Evolutionary conservation across 495 filamentous ascomycete genomes (phyloP).

Genomic region (Aspergillus heteromorphus): DNA sequence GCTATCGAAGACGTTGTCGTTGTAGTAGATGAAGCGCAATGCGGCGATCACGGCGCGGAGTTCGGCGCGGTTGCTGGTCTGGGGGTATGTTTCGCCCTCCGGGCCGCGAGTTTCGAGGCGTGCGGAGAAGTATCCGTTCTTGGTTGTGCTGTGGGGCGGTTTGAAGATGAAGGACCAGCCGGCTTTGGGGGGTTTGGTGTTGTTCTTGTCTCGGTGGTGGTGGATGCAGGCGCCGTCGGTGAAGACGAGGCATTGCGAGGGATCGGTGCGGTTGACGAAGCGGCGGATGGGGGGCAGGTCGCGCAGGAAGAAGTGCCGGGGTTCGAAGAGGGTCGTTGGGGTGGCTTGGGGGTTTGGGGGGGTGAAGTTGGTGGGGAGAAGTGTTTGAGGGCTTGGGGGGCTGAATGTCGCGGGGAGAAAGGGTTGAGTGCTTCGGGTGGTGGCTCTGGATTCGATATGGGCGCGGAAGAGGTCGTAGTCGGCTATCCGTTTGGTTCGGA

Average conservation of each 20-base stretch:
- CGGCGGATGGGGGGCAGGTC: not conserved
- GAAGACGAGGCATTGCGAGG: not conserved
- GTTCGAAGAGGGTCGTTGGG: too few species aligned
- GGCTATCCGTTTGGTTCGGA: too few species aligned
- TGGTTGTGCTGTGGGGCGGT: not conserved
- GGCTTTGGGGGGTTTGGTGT: not conserved
- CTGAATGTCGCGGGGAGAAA: too few species aligned
- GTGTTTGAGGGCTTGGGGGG: too few species aligned
- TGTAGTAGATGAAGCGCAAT: slow-evolving; percentile 19
- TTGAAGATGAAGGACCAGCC: not conserved
- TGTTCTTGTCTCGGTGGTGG: too few species aligned
- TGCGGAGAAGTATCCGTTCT: not conserved
- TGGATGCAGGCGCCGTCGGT: not conserved
- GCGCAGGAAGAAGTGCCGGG: not conserved
- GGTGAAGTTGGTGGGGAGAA: too few species aligned
- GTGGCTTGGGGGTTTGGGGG: not conserved
- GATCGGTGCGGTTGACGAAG: not conserved
- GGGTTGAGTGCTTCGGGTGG: too few species aligned
- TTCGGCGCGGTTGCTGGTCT: slow-evolving; percentile 38
- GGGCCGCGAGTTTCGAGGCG: slow-evolving; percentile 19
- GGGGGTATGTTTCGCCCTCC: slow-evolving; percentile 12
- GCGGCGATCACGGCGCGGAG: slow-evolving; percentile 39
- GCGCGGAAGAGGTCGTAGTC: too few species aligned
- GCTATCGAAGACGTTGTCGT: not conserved
- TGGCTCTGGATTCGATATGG: too few species aligned